Evolutionary conservation across 2,329 filamentous ascomycete genomes (phyloP), one percentile per base, ranked within the genome.

Genomic region (Monosporascus sp.): DNA sequence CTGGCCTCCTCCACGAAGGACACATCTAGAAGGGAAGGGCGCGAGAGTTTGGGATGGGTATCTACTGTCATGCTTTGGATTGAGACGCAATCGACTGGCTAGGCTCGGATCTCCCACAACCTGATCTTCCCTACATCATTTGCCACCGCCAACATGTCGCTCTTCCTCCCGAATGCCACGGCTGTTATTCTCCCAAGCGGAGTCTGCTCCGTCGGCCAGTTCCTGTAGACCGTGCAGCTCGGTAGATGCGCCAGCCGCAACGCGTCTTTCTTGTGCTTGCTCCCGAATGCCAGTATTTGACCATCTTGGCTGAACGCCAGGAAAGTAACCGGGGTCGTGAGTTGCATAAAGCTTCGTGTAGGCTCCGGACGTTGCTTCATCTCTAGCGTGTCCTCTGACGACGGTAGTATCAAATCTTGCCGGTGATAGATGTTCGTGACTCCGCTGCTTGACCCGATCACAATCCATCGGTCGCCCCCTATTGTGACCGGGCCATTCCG

Each of bases 341-440:
- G 82, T 66, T 97, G 90, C 70, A 95, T 89, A 49, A 97, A 82
- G 4, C 79, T 80, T 50, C 87, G 83, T 15, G 80, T 78, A 0
- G 94, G 94, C 60, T 83, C 82, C 0, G 90, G 94, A 41, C 80
- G 77, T 58, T 80, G 77, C 27, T 85, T 85, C 55, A 94, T 74
- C 18, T 77, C 74, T 7, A 78, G 59, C 27, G 74, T 70, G 22
- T 72, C 72, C 36, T 68, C 66, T 38, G 64, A 62, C 36, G 69
- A 70, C 56, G 62, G 55, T 65, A 64, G 60, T 47, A 81, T 72
- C 73, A 90, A 85, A 27, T 80, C 76, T 58, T 81, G 76, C 5
- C 94, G 87, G 67, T 97, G 90, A 74, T 99, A 99, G 56, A 99
- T 79, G 70, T 97, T 97, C 53, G 95, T 85, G 54, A 99, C 89